phyloP scores from a whole-genome alignment of 2,329 filamentous ascomycete species.

The Sclerotinia spermophila region DNA sequence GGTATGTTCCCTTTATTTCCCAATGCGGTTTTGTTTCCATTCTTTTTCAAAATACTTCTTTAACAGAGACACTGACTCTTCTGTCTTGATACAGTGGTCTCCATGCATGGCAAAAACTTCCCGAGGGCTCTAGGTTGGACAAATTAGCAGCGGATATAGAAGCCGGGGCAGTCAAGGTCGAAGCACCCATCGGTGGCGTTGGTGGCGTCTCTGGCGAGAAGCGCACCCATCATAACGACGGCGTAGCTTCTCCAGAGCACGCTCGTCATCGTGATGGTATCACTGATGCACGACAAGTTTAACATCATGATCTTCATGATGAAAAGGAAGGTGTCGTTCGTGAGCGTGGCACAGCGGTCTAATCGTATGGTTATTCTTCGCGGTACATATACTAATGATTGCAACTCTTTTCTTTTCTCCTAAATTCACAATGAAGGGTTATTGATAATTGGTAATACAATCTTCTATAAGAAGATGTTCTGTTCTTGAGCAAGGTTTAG shows the following conservation, averaged over 20 bases:
- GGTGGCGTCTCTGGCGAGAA: background rate
- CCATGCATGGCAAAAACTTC: constrained; percentile 53
- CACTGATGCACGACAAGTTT: background rate
- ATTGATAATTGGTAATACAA: background rate
- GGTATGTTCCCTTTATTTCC: background rate
- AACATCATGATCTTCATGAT: background rate
- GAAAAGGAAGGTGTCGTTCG: background rate
- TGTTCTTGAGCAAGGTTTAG: background rate
- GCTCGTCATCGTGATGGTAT: background rate
- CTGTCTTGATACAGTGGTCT: constrained; percentile 39
- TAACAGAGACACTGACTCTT: background rate
- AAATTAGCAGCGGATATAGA: constrained; percentile 48
- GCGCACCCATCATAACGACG: background rate
- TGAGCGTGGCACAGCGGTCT: background rate
- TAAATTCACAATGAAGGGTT: background rate
- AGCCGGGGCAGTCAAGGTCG: constrained; percentile 33
- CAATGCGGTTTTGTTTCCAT: background rate
- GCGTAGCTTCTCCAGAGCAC: background rate
- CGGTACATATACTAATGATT: background rate
- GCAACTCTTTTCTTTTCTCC: background rate
- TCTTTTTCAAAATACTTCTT: background rate
- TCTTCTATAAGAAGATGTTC: background rate
- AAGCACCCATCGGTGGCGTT: constrained; percentile 20
- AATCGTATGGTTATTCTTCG: background rate
- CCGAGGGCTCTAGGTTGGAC: constrained; percentile 45